Conservation (phyloP, 139 green algal species). For the Micractinium sp. region DNA sequence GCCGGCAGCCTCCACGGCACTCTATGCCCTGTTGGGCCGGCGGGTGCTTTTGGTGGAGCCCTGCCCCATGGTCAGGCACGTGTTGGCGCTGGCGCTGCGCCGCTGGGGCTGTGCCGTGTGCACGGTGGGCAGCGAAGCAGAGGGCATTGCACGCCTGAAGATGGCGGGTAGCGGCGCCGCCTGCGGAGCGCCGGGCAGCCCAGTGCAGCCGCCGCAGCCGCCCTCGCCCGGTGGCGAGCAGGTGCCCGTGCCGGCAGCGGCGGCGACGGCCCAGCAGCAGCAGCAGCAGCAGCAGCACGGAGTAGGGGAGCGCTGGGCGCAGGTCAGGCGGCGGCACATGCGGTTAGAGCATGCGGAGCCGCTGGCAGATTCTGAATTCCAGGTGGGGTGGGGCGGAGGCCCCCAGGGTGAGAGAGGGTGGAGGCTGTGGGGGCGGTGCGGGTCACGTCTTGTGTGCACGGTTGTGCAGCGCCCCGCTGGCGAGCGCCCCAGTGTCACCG, state of each 20-base stretch:
- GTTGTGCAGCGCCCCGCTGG: no score
- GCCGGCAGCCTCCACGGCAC: neutral
- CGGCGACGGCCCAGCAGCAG: neutral
- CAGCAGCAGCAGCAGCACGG: neutral
- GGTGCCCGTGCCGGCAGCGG: neutral
- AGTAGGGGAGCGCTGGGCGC: neutral
- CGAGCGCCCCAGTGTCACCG: no score
- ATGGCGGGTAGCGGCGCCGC: neutral
- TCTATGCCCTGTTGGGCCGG: constrained; percentile 51
- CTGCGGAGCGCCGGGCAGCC: neutral
- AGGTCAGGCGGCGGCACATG: neutral
- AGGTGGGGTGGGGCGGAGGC: no score
- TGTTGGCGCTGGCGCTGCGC: constrained; percentile 63
- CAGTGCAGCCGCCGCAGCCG: neutral
- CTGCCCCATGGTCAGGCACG: constrained; percentile 65
- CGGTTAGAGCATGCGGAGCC: constrained; percentile 3
- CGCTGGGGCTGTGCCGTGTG: constrained; percentile 75
- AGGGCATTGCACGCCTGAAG: constrained; percentile 57
- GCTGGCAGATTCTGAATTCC: neutral
- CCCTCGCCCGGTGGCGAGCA: neutral
- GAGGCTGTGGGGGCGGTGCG: no score
- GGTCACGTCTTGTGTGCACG: no score
- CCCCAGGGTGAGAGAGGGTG: no score
- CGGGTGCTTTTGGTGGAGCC: constrained; percentile 74
- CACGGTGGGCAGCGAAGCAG: constrained; percentile 56